Base-by-base conservation (phyloP, 345 rosid genomes). In the Tarenaya hassleriana region DNA sequence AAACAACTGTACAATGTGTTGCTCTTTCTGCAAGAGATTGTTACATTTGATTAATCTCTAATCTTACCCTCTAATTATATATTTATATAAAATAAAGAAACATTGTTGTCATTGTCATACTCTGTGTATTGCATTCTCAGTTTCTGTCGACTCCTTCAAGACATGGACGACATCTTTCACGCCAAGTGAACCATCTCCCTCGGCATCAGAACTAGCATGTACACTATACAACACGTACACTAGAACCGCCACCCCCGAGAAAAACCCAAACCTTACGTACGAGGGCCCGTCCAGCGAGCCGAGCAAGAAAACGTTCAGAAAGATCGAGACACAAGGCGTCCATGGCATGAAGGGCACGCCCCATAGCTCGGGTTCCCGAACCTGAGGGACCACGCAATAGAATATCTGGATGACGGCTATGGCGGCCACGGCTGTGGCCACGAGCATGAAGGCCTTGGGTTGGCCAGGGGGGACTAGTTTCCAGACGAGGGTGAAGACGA, bases 311-410 rank as follows among this genome's bases (percentile, higher is more conserved):
- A 91, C 75, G 71, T 87, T 82, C 71, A 87, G 58, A 64, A 80
- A 91, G 64, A 91, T 82, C 8, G 98, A 91, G 9, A 69, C 57
- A 20, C 86, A 78, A 0, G 98, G 98, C 21, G 82, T 73, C 95
- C 86, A 82, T 0, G 98, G 98, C 98, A 91, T 91, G 45, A 82
- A 64, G 0, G 98, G 95, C 38, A 87, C 84, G 2, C 89, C 87
- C 98, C 98, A 91, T 32, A 91, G 72, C 65, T 87, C 89, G 0
- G 98, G 98, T 39, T 70, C 78, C 34, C 76, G 62, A 3, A 70
- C 88, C 38, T 84, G 95, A 7, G 82, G 89, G 44, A 84, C 87
- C 41, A 46, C 50, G 47, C 42, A 73, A 0, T 62, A 73, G 34
- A 91, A 91, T 4, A 84, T 60, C 34, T 73, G 76, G 3, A 73